Conservation (phyloP, 805 yeast species). For the Candida palmyrensis region DNA sequence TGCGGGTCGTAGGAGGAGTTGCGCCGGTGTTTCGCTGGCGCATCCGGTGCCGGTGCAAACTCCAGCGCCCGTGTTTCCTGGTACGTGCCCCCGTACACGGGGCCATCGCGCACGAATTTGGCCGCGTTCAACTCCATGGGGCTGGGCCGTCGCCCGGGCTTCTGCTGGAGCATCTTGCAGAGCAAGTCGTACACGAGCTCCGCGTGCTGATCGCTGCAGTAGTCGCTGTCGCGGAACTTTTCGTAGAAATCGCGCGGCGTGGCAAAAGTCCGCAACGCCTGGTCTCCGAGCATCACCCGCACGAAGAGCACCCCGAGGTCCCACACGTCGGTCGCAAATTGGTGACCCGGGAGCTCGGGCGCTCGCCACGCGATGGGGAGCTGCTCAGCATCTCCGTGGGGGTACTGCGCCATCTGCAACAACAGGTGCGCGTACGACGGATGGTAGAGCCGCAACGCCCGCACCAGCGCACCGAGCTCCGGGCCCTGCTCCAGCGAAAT, state of each 20-base stretch:
- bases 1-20: not conserved
- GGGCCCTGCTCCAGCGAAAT: slow-evolving; percentile 44
- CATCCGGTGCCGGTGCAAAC: no score
- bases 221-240: slow-evolving; percentile 24
- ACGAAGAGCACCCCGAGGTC: slow-evolving; percentile 73
- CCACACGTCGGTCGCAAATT: slow-evolving; percentile 90
- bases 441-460: slow-evolving; percentile 48
- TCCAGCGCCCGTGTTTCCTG: no score
- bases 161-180: slow-evolving; percentile 55
- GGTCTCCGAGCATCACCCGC: slow-evolving; percentile 39
- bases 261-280: slow-evolving; percentile 59
- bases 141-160: slow-evolving; percentile 68
- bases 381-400: slow-evolving; percentile 9
- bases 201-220: slow-evolving; percentile 63
- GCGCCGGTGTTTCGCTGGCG: slow-evolving; percentile 17
- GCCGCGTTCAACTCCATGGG: slow-evolving; percentile 83
- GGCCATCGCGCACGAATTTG: slow-evolving; percentile 72
- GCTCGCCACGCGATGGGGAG: slow-evolving; percentile 63
- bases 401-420: slow-evolving; percentile 22
- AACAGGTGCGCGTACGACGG: slow-evolving; percentile 44
- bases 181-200: slow-evolving; percentile 64
- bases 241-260: slow-evolving; percentile 37
- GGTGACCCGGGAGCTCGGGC: slow-evolving; percentile 65
- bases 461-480: slow-evolving; percentile 4
- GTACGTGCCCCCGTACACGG: slow-evolving; percentile 1